These are phyloP conservation scores for Rhodamnia argentea DNA, from an alignment of 345 rosid genomes.

Conservation along the genomic window DNA sequence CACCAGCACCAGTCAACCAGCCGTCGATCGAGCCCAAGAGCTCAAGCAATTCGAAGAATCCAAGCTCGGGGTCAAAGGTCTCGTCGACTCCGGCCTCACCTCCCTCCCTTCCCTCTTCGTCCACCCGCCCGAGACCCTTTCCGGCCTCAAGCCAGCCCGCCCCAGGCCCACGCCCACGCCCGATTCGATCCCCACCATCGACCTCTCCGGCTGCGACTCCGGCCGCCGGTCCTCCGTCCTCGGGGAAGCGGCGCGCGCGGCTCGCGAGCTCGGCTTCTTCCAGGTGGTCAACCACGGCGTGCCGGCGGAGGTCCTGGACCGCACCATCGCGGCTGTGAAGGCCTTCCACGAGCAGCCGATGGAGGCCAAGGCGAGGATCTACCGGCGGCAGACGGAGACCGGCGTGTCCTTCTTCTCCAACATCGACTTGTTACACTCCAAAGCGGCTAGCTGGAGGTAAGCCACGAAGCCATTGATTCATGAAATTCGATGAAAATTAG, in stretches of 20 bases:
- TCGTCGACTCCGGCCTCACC: slow-evolving; percentile 34
- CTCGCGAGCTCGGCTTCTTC: slow-evolving; percentile 1
- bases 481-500: neutral
- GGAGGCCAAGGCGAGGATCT: slow-evolving; percentile 27
- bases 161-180: neutral
- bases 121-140: slow-evolving; percentile 12
- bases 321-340: slow-evolving; percentile 8
- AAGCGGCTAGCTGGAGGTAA: slow-evolving; percentile 56
- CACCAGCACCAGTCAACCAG: neutral
- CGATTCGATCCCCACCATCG: slow-evolving; percentile 28
- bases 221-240: slow-evolving; percentile 11
- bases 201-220: slow-evolving; percentile 31
- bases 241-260: slow-evolving; percentile 17
- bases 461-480: neutral
- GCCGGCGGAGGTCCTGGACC: slow-evolving; percentile 18
- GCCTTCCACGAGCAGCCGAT: slow-evolving; percentile 17
- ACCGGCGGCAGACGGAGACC: slow-evolving; percentile 3
- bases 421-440: slow-evolving; percentile 31
- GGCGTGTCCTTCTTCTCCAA: slow-evolving; percentile 31
- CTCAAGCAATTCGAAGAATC: slow-evolving; percentile 30
- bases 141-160: neutral
- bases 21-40: slow-evolving; percentile 17
- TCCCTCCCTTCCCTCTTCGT: neutral
- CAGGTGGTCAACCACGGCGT: slow-evolving; percentile 1
- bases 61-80: slow-evolving; percentile 40